Conservation (phyloP, 208 protist genomes). For the Phytomonas sp. region DNA sequence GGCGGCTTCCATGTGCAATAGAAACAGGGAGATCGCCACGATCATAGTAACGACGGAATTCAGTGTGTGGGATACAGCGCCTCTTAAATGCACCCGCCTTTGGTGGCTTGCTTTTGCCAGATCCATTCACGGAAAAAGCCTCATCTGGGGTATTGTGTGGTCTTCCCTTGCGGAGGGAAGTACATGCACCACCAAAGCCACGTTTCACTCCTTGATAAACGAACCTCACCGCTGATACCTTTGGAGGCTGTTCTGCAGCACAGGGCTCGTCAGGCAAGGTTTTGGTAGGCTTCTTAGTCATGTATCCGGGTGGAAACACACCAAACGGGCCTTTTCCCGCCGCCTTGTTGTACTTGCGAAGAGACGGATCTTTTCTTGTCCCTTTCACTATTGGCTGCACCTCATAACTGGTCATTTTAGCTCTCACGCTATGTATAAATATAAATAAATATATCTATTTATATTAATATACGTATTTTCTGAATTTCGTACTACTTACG, state of each 20-base stretch:
- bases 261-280: conserved; percentile 6
- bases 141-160: conserved; percentile 45
- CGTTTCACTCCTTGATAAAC: conserved; percentile 53
- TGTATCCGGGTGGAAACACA: conserved; percentile 43
- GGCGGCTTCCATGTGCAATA: conserved; percentile 87
- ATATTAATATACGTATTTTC: neutral
- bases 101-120: conserved; percentile 72
- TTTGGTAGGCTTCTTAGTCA: conserved; percentile 28
- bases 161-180: conserved; percentile 81
- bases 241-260: conserved; percentile 6
- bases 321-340: conserved; percentile 84
- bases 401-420: conserved; percentile 73
- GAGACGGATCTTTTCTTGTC: conserved; percentile 73
- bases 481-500: neutral
- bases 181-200: conserved; percentile 83
- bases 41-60: conserved; percentile 98
- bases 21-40: conserved; percentile 97
- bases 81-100: conserved; percentile 83
- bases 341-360: conserved; percentile 72
- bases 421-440: neutral
- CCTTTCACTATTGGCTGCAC: conserved; percentile 84
- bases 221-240: conserved; percentile 36
- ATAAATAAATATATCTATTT: neutral
- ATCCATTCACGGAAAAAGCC: conserved; percentile 71
- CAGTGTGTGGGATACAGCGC: conserved; percentile 82